These are phyloP conservation scores for Endocladia muricata DNA, from an alignment of 31 red algal genomes.

Conservation along the genomic window DNA sequence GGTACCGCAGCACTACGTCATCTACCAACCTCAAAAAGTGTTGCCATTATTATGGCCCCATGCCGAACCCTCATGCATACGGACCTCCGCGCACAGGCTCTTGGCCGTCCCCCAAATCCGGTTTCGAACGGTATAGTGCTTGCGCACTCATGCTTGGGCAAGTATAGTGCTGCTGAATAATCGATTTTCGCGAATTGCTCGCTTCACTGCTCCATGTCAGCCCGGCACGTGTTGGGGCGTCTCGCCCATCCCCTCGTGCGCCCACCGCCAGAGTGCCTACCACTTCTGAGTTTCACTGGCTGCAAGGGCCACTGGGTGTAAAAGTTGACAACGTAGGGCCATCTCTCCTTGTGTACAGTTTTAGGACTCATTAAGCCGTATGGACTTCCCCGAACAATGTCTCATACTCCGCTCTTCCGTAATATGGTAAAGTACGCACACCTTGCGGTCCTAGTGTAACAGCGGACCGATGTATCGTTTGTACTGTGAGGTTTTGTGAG, in stretches of 20 bases:
- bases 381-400: neutral
- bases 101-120: too few relatives aligned
- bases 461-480: slow-evolving; percentile 27
- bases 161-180: slow-evolving; percentile 3
- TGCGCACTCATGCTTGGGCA: too few relatives aligned
- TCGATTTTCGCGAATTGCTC: slow-evolving; percentile 16
- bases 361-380: neutral
- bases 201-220: too few relatives aligned
- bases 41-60: too few relatives aligned
- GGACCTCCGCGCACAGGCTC: too few relatives aligned
- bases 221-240: neutral
- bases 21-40: too few relatives aligned
- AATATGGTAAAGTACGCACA: neutral
- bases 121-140: too few relatives aligned
- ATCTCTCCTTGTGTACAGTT: neutral
- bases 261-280: slow-evolving; percentile 19
- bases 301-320: neutral
- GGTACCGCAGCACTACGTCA: too few relatives aligned
- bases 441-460: neutral
- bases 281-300: slow-evolving; percentile 21
- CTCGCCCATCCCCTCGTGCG: neutral
- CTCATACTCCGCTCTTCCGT: neutral
- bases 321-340: neutral
- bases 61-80: too few relatives aligned
- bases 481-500: slow-evolving; percentile 7